Evolutionary conservation across 768 basidiomycete species (phyloP).

Genomic region (Rhodocollybia butyracea): DNA sequence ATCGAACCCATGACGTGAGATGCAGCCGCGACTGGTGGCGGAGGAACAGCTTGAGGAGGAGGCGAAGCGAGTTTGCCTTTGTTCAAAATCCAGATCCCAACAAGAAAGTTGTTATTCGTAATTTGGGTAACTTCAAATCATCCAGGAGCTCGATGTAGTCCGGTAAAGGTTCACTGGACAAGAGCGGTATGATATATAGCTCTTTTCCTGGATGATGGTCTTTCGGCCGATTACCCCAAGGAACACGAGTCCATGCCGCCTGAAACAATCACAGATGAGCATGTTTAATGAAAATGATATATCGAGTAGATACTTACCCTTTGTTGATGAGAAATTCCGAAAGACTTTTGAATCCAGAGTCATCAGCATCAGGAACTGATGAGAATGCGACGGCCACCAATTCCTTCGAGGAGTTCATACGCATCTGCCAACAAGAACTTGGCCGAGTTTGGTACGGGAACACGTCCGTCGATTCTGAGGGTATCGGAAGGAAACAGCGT

Average conservation of each 20-base stretch:
- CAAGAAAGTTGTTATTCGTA: conserved; percentile 62
- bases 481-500: conserved; percentile 69
- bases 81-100: conserved; percentile 83
- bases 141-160: conserved; percentile 86
- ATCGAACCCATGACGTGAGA: neutral
- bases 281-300: neutral
- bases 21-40: conserved; percentile 10
- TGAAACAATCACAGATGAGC: conserved; percentile 23
- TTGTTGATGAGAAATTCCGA: conserved; percentile 69
- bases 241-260: conserved; percentile 83
- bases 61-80: conserved; percentile 71
- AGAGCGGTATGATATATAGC: conserved; percentile 80
- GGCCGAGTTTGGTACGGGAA: conserved; percentile 69
- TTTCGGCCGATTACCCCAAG: conserved; percentile 76
- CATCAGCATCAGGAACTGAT: conserved; percentile 41
- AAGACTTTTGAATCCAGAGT: conserved; percentile 55
- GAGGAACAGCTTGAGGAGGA: conserved; percentile 23
- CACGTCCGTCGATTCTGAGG: conserved; percentile 81
- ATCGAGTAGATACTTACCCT: conserved; percentile 45
- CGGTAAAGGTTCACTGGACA: conserved; percentile 63
- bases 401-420: conserved; percentile 76
- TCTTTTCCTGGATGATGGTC: conserved; percentile 79
- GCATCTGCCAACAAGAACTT: conserved; percentile 75
- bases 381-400: conserved; percentile 74
- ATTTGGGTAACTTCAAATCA: conserved; percentile 63